Conservation (phyloP, 2,329 filamentous ascomycete species). For the Lizonia empirigonia region DNA sequence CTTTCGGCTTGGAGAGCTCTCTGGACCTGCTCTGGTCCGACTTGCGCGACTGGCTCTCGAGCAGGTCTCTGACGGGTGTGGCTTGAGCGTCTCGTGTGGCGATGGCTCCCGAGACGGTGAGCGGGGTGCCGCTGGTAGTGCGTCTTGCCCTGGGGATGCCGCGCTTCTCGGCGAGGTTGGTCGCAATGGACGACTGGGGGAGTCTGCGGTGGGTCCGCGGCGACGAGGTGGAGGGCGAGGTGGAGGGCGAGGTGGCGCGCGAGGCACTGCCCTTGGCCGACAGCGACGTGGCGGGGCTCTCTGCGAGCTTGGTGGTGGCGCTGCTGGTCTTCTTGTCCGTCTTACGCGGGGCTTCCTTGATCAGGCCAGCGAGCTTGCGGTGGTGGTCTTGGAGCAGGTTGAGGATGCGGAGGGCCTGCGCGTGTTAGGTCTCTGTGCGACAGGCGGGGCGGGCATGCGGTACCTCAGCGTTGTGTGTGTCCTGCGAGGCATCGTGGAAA, state of each 20-base stretch:
- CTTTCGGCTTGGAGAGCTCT: constrained; percentile 24
- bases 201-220: constrained; percentile 52
- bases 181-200: constrained; percentile 81
- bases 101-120: constrained; percentile 75
- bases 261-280: constrained; percentile 26
- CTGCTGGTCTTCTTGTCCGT: constrained; percentile 28
- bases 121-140: constrained; percentile 70
- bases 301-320: background rate
- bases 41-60: constrained; percentile 40
- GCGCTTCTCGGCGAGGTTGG: constrained; percentile 82
- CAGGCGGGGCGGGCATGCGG: background rate
- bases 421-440: background rate
- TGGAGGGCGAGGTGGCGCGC: constrained; percentile 39
- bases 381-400: constrained; percentile 88
- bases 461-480: constrained; percentile 67
- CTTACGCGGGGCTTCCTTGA: constrained; percentile 66
- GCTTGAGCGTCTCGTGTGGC: constrained; percentile 55
- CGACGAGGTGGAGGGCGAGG: constrained; percentile 48
- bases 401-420: constrained; percentile 79
- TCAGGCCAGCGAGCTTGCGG: constrained; percentile 77
- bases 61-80: constrained; percentile 41
- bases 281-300: constrained; percentile 15
- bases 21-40: constrained; percentile 26
- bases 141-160: constrained; percentile 68
- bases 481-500: constrained; percentile 81